phyloP scores from a whole-genome alignment of 306 rosid species.

The Arachis hypogaea region DNA sequence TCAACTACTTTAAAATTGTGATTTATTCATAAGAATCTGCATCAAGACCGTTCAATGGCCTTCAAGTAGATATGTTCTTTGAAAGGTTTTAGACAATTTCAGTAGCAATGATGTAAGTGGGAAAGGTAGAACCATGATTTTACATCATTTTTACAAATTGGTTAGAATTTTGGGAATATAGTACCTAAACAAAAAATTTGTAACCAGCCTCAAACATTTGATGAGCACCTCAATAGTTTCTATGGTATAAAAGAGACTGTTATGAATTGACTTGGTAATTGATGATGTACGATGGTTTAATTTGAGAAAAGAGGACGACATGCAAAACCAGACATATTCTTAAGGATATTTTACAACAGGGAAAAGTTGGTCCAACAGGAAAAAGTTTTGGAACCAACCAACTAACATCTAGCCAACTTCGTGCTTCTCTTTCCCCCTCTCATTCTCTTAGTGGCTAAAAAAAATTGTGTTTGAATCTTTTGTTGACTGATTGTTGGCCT shows the following conservation, averaged over 20 bases:
- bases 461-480: too few relatives aligned
- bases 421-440: too few relatives aligned
- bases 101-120: conserved; percentile 17
- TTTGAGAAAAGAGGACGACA: not conserved
- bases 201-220: not conserved
- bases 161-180: conserved; percentile 6
- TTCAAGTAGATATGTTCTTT: not conserved
- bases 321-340: not conserved
- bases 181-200: not conserved
- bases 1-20: conserved; percentile 18
- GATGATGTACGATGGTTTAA: not conserved
- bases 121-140: not conserved
- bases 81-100: not conserved
- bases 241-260: not conserved
- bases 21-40: conserved; percentile 2
- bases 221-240: not conserved
- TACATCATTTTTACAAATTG: not conserved
- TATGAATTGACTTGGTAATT: not conserved
- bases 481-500: too few relatives aligned
- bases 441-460: too few relatives aligned
- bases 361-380: too few relatives aligned
- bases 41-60: not conserved
- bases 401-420: too few relatives aligned
- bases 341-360: conserved; percentile 2
- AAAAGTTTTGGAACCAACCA: too few relatives aligned